Evolutionary conservation across 139 green algal genomes (phyloP), one percentile per base, ranked within the genome.

Genomic region (Picochlorum sp.): DNA sequence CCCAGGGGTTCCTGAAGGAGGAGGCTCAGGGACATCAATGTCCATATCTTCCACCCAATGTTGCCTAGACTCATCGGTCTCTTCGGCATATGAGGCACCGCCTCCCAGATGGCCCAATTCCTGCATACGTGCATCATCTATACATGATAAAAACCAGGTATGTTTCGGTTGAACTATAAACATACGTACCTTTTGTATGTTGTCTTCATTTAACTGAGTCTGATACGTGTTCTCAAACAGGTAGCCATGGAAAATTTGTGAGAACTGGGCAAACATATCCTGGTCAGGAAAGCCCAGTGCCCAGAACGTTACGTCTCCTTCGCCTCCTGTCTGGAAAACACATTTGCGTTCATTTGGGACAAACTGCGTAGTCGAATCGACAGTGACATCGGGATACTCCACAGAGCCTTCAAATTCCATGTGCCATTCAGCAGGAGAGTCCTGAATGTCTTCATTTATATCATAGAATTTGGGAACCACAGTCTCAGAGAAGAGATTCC

Each of bases 201-300:
- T 80, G 0, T 50, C 76, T 9, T 75, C 71, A 6, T 79, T 84
- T 18, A 81, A 74, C 44, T 88, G 65, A 38, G 84, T 26, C 2
- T 79, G 80, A 65, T 83, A 91, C 2, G 66, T 84, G 71, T 97
- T 97, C 45, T 92, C 81, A 74, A 97, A 97, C 21, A 90, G 58
- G 38, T 70, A 74, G 54, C 75, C 66, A n/a, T 87, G 78, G 54
- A 80, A 79, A 41, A 77, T 41, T 23, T 72, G 62, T 6, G 68
- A 61, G 58, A 89, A 88, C 34, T 37, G n/a, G 8, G 63, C 37
- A 65, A 78, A 89, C 9, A 41, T 23, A 6, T 56, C 51, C 32
- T 56, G 32, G 2, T 44, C 67, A 6, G 71, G 63, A 49, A 89
- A 91, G 23, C 64, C 67, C 6, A 94, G 70, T 4, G 85, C 80